Conservation (phyloP, 257 asterid genomes). For the Capsicum pubescens region DNA sequence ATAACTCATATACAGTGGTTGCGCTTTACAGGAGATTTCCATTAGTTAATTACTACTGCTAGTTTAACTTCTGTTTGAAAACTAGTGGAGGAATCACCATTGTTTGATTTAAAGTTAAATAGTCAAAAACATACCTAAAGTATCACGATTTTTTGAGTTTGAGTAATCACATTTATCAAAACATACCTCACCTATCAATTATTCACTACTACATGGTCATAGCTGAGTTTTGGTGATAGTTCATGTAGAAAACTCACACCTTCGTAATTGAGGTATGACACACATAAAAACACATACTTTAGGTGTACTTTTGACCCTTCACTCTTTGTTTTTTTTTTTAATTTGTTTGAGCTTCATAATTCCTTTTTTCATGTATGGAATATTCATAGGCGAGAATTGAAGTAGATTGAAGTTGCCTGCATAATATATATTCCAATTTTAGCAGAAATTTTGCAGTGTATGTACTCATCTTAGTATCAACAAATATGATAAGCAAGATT, state of each 20-base stretch:
- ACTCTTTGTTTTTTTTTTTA: not conserved
- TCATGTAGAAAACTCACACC: no score
- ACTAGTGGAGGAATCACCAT: not conserved
- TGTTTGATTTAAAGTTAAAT: not conserved
- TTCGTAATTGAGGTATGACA: no score
- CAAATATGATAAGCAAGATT: not conserved
- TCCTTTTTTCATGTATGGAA: not conserved
- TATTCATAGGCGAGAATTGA: not conserved
- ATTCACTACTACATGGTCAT: no score
- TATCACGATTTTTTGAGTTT: no score
- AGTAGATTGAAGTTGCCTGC: slow-evolving; percentile 14
- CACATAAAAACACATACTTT: no score
- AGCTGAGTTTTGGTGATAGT: no score
- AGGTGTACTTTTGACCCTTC: no score
- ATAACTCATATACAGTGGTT: not conserved
- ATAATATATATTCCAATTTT: not conserved
- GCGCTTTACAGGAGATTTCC: not conserved
- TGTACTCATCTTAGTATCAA: not conserved
- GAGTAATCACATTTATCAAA: no score
- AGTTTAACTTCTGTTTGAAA: not conserved
- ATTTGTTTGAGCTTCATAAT: not conserved
- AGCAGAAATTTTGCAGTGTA: slow-evolving; percentile 16
- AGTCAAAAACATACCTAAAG: no score
- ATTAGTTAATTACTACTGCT: not conserved
- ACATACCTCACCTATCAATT: no score